Conservation (phyloP, 192 early-diverging fungal genomes). For the Podila epigama region DNA sequence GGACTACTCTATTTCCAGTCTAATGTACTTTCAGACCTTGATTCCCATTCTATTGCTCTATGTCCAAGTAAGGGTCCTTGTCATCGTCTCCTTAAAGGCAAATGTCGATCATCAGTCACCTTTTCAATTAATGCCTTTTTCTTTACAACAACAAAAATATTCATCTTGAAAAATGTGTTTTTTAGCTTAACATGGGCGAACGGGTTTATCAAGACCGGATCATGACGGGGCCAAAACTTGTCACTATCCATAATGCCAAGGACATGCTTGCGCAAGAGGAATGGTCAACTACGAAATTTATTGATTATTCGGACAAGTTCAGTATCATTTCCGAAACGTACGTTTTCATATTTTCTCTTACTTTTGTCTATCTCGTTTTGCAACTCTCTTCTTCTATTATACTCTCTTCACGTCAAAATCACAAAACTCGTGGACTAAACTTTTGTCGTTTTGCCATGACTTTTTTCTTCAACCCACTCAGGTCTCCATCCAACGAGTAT, state of each 20-base stretch:
- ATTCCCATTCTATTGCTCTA: constrained; percentile 23
- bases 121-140: not conserved
- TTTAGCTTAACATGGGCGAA: constrained; percentile 34
- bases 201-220: constrained; percentile 16
- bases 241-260: constrained; percentile 13
- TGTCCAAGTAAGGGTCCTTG: constrained; percentile 30
- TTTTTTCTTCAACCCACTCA: not conserved
- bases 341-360: not conserved
- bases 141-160: not conserved
- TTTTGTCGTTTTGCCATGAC: not conserved
- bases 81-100: too few relatives aligned
- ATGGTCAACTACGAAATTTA: constrained; percentile 1
- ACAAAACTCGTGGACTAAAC: too few relatives aligned
- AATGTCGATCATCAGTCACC: not conserved
- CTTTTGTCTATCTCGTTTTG: not conserved
- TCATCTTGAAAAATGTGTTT: too few relatives aligned
- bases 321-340: constrained; percentile 37
- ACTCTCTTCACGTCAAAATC: too few relatives aligned
- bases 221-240: constrained; percentile 25
- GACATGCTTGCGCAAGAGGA: constrained; percentile 29
- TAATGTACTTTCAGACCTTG: constrained; percentile 30
- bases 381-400: not conserved
- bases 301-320: not conserved
- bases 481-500: constrained; percentile 16
- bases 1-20: constrained; percentile 33